Evolutionary conservation across 441 rosid genomes (phyloP).

Genomic region (Populus hybrid): DNA sequence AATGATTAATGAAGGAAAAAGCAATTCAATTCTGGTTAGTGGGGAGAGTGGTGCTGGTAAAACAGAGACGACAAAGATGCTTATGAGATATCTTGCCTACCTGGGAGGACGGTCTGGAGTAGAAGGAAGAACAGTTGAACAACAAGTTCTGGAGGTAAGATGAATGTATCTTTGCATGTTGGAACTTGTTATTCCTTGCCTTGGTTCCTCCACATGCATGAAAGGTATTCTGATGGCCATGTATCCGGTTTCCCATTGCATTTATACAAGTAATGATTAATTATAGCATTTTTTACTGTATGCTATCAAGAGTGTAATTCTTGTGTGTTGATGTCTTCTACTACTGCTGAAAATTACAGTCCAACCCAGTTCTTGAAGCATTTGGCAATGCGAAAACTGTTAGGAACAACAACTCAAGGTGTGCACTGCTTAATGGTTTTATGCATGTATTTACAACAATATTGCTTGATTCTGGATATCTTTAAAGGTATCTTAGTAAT

Average conservation of each 20-base stretch:
- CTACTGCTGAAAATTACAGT: slow-evolving; percentile 43
- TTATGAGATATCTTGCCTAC: slow-evolving; percentile 91
- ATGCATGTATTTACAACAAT: neutral
- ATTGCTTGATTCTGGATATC: neutral
- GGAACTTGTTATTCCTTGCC: neutral
- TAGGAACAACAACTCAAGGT: slow-evolving; percentile 94
- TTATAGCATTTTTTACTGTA: neutral
- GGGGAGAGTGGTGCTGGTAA: slow-evolving; percentile 99
- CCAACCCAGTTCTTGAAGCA: slow-evolving; percentile 98
- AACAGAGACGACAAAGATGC: slow-evolving; percentile 97
- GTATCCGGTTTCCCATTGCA: neutral
- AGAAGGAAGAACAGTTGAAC: slow-evolving; percentile 94
- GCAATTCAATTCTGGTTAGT: slow-evolving; percentile 90
- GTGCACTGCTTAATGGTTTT: slow-evolving; percentile 12
- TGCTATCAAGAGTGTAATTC: neutral
- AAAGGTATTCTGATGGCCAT: neutral
- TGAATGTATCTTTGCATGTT: neutral
- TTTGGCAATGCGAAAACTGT: slow-evolving; percentile 97
- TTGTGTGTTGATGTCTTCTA: slow-evolving; percentile 18
- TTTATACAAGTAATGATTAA: neutral
- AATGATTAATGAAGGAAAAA: slow-evolving; percentile 88
- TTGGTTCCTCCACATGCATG: neutral
- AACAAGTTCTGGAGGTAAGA: slow-evolving; percentile 91
- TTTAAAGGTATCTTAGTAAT: neutral
- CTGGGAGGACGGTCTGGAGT: slow-evolving; percentile 93